Base-by-base conservation (phyloP, 139 green algal genomes). In the Spirogloea muscicola region DNA sequence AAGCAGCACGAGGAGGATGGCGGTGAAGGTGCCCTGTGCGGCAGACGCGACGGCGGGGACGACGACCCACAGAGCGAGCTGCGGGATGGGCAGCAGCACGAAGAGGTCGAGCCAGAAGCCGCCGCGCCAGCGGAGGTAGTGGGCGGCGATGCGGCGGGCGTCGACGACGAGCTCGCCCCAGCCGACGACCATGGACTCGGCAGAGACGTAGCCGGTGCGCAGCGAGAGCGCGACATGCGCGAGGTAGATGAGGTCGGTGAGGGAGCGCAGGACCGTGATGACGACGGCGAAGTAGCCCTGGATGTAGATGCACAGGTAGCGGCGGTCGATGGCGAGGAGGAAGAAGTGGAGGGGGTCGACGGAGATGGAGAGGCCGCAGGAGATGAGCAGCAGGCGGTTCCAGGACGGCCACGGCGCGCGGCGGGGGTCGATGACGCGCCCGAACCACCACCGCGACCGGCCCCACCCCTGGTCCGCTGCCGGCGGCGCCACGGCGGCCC, bases 301-400 rank as follows among this genome's bases (percentile, higher is more conserved):
- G 38, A 69, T 33, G 60, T 69, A 69, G 39, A 69, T n/a, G 60
- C 60, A 69, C 38, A 25, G 37, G 34, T 16, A 27, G 10, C n/a
- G 18, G 39, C 21, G 34, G 2, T 49, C 34, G 18, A 52, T 37
- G 1, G 18, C 25, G 34, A 69, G 33, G 27, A 69, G 21, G 60
- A 55, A 69, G 39, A 55, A 33, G 39, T 55, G 51, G 37, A 27
- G 38, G 7, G 60, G 60, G 34, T 69, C 60, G 37, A 48, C 25
- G 37, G 37, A 49, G 37, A 69, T 27, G 9, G 21, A 27, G 60
- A 27, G 4, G 1, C 16, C 10, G 0, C 16, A 25, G 60, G 38
- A 7, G 13, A 49, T 21, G 18, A n/a, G 6, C 21, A 51, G 33
- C 27, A 69, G 34, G 1, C 60, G 60, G 31, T 25, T n/a, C 60